Base-by-base conservation (phyloP, 2,329 filamentous ascomycete genomes). In the Dactylellina sp. region DNA sequence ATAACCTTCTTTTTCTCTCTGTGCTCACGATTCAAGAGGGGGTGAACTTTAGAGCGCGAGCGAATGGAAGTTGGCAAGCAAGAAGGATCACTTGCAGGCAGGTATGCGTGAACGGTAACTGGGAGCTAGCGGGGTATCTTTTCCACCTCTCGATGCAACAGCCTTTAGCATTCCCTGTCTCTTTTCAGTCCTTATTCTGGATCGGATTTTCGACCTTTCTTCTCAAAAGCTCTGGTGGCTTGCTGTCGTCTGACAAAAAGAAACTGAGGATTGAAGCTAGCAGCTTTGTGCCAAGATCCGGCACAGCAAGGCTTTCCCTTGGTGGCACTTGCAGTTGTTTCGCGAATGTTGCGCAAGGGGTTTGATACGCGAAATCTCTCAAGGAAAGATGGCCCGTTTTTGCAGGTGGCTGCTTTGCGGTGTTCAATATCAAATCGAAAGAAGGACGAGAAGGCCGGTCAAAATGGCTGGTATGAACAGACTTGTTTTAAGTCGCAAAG, bases 331-430 rank as follows among this genome's bases (percentile, higher is more conserved):
- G 55, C 68, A 72, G 60, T 9, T 65, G 57, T 72, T 72, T 72
- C 68, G 68, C 68, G 68, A 72, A 65, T 72, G 68, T 72, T 72
- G 68, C 68, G 68, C 68, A 65, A 72, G 53, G 28, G 44, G 44
- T 65, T 40, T 62, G 68, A 72, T 72, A 72, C 53, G 60, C 68
- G 68, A 72, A 53, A 65, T 53, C 9, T 63, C 35, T 39, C 53
- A 22, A 55, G 18, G 18, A 52, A 39, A 59, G 42, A 61, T 57
- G 52, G 53, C 63, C 55, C 56, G 57, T 63, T 55, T 50, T 46
- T 47, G 28, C 25, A 24, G 53, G 16, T 46, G 20, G 14, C 11
- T 37, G 25, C 9, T n/a, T 66, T 32, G 18, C 37, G 44, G 25
- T 44, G 7, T 44, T 53, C 44, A 42, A 68, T 63, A 28, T 49